Conservation (phyloP, 352 stramenopile genomes). For the Phytophthora vignae region DNA sequence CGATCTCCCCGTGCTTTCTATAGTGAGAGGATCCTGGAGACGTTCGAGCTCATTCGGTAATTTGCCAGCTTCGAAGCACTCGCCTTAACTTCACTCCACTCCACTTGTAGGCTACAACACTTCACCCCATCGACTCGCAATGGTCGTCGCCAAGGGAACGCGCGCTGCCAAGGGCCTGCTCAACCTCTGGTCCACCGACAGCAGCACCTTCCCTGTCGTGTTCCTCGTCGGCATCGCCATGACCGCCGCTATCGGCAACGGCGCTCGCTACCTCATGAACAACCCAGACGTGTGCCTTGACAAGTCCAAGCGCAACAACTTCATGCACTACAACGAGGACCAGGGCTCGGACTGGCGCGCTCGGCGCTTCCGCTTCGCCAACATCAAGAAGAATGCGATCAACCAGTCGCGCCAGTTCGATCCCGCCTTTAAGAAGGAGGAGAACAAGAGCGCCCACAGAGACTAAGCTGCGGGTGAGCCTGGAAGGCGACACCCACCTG, state of each 20-base stretch:
- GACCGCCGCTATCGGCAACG: slow-evolving; percentile 25
- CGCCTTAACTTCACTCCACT: background rate
- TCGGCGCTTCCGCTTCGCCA: slow-evolving; percentile 57
- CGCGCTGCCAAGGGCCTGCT: slow-evolving; percentile 45
- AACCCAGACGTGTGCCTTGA: slow-evolving; percentile 55
- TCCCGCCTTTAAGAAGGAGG: slow-evolving; percentile 50
- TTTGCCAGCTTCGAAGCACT: slow-evolving; percentile 9
- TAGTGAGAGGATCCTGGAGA: no score
- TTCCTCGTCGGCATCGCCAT: slow-evolving; percentile 24
- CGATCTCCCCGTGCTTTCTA: background rate
- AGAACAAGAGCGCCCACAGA: slow-evolving; percentile 47
- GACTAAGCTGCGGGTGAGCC: background rate
- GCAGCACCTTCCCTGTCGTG: slow-evolving; percentile 47
- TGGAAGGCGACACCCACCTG: background rate
- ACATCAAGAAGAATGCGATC: slow-evolving; percentile 61
- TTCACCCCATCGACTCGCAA: slow-evolving; percentile 10
- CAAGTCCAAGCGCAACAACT: slow-evolving; percentile 55
- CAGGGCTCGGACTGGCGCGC: slow-evolving; percentile 46
- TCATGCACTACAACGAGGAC: slow-evolving; percentile 46
- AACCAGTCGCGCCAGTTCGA: slow-evolving; percentile 72
- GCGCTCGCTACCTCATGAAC: slow-evolving; percentile 31
- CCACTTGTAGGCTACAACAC: background rate
- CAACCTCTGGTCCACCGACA: slow-evolving; percentile 58
- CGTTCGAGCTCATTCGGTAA: slow-evolving; percentile 20
- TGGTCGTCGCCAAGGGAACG: slow-evolving; percentile 27